These are phyloP conservation scores for Coemansia sp. DNA, from an alignment of 192 early-diverging fungal species.

Conservation along the genomic window DNA sequence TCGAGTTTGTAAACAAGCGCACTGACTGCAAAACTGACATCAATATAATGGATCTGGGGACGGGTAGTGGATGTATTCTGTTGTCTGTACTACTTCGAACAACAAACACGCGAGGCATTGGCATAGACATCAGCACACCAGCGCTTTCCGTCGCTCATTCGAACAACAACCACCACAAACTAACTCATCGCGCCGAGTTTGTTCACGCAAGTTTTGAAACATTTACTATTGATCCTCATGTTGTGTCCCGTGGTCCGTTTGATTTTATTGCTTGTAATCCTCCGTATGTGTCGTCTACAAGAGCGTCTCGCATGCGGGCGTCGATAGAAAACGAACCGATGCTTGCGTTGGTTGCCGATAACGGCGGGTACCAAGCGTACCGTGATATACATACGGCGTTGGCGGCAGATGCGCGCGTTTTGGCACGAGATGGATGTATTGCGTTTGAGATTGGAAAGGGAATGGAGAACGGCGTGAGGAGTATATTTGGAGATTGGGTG, in stretches of 20 bases:
- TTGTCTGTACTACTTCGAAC: constrained; percentile 56
- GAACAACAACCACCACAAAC: constrained; percentile 48
- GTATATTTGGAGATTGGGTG: constrained; percentile 54
- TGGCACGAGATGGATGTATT: constrained; percentile 35
- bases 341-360: constrained; percentile 64
- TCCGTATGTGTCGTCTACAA: constrained; percentile 60
- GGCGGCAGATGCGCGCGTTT: constrained; percentile 20
- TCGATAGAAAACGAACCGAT: constrained; percentile 60
- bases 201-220: constrained; percentile 49
- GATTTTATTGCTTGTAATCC: constrained; percentile 75
- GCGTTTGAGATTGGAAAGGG: constrained; percentile 63
- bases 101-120: constrained; percentile 51
- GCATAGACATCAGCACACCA: constrained; percentile 63
- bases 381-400: constrained; percentile 39
- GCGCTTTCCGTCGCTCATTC: constrained; percentile 57
- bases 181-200: constrained; percentile 41
- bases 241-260: constrained; percentile 33
- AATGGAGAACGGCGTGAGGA: constrained; percentile 56
- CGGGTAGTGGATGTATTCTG: constrained; percentile 71
- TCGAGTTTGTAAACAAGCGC: constrained; percentile 17
- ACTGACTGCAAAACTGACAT: neutral
- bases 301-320: constrained; percentile 29
- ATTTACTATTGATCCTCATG: constrained; percentile 23
- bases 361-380: constrained; percentile 67
- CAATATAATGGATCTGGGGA: constrained; percentile 68